These are phyloP conservation scores for Anthostomella pinea DNA, from an alignment of 2,329 filamentous ascomycete species.

Conservation along the genomic window DNA sequence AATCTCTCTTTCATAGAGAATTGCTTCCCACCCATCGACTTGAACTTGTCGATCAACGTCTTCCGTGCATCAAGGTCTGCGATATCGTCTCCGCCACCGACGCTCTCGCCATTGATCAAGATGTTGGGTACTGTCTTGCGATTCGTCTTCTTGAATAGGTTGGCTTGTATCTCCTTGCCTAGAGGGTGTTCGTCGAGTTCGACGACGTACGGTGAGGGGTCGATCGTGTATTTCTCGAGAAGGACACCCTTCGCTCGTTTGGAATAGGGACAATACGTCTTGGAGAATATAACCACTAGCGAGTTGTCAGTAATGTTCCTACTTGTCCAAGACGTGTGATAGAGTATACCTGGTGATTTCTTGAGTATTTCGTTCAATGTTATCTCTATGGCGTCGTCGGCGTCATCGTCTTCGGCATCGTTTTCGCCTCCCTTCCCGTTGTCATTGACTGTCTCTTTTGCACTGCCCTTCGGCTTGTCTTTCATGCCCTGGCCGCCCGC, in stretches of 20 bases:
- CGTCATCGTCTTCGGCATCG: slow-evolving; percentile 46
- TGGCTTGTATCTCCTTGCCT: slow-evolving; percentile 68
- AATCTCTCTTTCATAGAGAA: slow-evolving; percentile 50
- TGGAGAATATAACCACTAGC: slow-evolving; percentile 91
- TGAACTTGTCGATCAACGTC: slow-evolving; percentile 68
- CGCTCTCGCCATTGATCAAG: slow-evolving; percentile 80
- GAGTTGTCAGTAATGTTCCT: slow-evolving; percentile 8
- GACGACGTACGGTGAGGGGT: slow-evolving; percentile 79
- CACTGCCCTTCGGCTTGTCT: slow-evolving; percentile 38
- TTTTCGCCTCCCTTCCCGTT: slow-evolving; percentile 31
- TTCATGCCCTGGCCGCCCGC: slow-evolving; percentile 49
- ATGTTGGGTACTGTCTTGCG: slow-evolving; percentile 89
- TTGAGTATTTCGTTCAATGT: slow-evolving; percentile 80
- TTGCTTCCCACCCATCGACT: slow-evolving; percentile 69
- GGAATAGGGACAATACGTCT: slow-evolving; percentile 86
- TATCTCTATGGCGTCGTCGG: slow-evolving; percentile 61
- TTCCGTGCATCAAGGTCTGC: slow-evolving; percentile 65
- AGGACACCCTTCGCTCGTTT: slow-evolving; percentile 82
- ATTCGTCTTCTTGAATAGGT: slow-evolving; percentile 70
- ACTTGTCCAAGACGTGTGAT: neutral
- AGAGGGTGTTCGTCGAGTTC: slow-evolving; percentile 83
- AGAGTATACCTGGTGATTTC: slow-evolving; percentile 69
- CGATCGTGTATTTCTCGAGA: slow-evolving; percentile 79
- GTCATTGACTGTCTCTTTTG: slow-evolving; percentile 46
- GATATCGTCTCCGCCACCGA: slow-evolving; percentile 88